Conservation (phyloP, 2,329 filamentous ascomycete species). For the Microdochium bolleyi region DNA sequence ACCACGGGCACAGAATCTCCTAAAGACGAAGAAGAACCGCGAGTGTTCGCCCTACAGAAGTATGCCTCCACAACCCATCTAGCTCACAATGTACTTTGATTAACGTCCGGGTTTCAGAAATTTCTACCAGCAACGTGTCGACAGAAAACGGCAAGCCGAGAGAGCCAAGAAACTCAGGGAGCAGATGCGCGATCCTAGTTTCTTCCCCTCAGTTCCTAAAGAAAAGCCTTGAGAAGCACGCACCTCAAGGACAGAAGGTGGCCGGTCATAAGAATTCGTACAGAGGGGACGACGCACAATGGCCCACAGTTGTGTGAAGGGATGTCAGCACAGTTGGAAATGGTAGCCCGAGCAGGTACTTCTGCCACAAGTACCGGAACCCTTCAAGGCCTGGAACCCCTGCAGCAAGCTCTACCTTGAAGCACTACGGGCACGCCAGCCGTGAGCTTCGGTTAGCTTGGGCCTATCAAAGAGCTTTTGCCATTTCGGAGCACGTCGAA, state of each 20-base stretch:
- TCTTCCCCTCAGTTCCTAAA: conserved; percentile 81
- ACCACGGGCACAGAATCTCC: conserved; percentile 13
- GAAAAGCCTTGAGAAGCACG: neutral
- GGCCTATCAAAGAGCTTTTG: neutral
- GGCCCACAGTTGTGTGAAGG: neutral
- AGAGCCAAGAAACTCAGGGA: conserved; percentile 75
- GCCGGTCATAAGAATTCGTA: neutral
- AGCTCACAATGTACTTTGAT: neutral
- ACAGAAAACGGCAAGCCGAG: conserved; percentile 71
- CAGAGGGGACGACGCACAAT: neutral
- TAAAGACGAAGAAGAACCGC: conserved; percentile 56
- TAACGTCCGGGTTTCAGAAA: conserved; percentile 37
- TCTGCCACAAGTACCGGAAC: neutral
- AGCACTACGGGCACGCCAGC: neutral
- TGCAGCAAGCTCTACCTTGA: neutral
- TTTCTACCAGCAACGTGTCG: conserved; percentile 80
- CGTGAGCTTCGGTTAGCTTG: neutral
- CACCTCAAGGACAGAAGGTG: neutral
- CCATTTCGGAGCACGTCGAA: too few species aligned
- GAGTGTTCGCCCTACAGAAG: conserved; percentile 80
- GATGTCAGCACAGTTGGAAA: neutral
- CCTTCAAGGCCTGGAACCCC: neutral
- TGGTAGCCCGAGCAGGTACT: neutral
- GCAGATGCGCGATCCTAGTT: conserved; percentile 65
- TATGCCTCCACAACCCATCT: conserved; percentile 23